Percentiles rank a stretch among this genome's conserved stretches.
Evolutionary conservation across 2,329 filamentous ascomycete species (phyloP).

Genomic region (Madurella fahalii): DNA sequence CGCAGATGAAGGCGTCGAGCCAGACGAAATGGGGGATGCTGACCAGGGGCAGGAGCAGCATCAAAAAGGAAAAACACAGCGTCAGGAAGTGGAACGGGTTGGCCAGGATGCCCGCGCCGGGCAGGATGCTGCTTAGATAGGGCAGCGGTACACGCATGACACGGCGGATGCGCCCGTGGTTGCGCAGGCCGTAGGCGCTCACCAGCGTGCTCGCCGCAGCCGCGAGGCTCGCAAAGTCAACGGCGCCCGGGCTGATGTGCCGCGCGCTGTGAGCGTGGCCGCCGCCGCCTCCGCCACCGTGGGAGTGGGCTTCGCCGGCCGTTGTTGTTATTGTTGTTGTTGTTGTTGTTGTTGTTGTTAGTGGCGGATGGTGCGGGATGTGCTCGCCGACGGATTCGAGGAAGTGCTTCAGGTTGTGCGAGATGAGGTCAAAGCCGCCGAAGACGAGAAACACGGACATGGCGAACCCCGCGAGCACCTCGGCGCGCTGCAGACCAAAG

Average conservation of each 20-base stretch:
- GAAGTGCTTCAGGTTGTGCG: conserved; percentile 89
- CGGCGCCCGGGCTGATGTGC: conserved; percentile 64
- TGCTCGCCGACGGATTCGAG: conserved; percentile 63
- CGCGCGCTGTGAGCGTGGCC: conserved; percentile 28
- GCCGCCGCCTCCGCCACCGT: conserved; percentile 15
- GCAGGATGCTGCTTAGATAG: conserved; percentile 75
- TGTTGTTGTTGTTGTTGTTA: conserved; percentile 48
- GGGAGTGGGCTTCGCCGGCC: conserved; percentile 45
- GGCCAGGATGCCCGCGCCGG: conserved; percentile 73
- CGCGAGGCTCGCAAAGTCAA: conserved; percentile 76
- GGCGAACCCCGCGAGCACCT: conserved; percentile 92
- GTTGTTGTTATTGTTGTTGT: background rate
- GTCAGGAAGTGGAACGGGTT: conserved; percentile 96
- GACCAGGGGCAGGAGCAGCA: conserved; percentile 73
- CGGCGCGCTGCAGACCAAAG: conserved; percentile 85
- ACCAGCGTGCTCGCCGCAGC: conserved; percentile 80
- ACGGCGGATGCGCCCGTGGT: conserved; percentile 87
- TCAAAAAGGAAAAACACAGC: conserved; percentile 72
- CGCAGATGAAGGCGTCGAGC: conserved; percentile 78
- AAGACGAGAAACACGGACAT: conserved; percentile 97
- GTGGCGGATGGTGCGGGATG: conserved; percentile 66
- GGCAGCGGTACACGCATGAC: conserved; percentile 67
- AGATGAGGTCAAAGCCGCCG: conserved; percentile 92
- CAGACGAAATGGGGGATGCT: conserved; percentile 76
- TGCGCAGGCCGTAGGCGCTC: conserved; percentile 81